Conservation (phyloP, 345 rosid genomes). For the Abelmoschus esculentus region DNA sequence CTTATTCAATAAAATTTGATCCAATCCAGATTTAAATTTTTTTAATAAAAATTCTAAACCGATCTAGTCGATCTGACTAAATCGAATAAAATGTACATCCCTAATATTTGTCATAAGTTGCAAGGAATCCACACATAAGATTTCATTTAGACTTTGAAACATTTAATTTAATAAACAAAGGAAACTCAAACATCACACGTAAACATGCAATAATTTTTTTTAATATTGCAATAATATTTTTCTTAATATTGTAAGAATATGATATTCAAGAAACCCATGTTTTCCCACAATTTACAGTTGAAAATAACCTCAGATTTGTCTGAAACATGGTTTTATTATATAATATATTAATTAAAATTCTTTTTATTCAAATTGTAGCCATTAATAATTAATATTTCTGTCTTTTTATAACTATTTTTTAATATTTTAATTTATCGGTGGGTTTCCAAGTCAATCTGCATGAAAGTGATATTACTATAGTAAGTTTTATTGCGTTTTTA, state of each 20-base stretch:
- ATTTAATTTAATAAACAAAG: neutral
- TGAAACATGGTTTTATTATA: neutral
- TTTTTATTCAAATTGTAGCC: neutral
- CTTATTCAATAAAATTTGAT: too few species aligned
- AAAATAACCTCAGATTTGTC: neutral
- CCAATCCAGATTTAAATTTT: too few species aligned
- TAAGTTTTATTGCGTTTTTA: too few species aligned
- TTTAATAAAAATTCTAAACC: too few species aligned
- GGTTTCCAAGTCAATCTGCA: slow-evolving; percentile 1
- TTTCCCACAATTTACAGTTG: neutral
- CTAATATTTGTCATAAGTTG: too few species aligned
- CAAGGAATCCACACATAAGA: neutral
- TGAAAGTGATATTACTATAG: too few species aligned
- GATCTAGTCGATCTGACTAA: too few species aligned
- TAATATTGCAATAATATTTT: neutral
- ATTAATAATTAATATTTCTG: neutral
- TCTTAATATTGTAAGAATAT: neutral
- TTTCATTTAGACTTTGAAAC: neutral
- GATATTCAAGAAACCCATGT: neutral
- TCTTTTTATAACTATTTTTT: neutral
- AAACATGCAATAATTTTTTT: neutral
- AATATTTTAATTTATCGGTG: neutral
- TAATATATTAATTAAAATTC: neutral
- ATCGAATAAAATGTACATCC: too few species aligned
- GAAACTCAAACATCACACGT: neutral